These are phyloP conservation scores for Solanum hybrid DNA, from an alignment of 305 asterid genomes.

Conservation along the genomic window DNA sequence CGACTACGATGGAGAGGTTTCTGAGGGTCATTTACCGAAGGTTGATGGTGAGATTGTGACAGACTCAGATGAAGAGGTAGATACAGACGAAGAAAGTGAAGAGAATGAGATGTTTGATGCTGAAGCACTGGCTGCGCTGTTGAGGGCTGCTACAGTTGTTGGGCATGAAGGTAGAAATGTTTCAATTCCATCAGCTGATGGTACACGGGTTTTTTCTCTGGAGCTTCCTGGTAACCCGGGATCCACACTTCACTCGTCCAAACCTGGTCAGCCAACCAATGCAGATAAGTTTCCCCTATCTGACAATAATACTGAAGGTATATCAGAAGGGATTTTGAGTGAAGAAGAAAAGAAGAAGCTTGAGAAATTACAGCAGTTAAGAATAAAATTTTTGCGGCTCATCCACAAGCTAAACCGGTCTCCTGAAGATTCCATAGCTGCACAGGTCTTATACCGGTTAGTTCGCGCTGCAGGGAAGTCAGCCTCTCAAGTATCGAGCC, in stretches of 20 bases:
- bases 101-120: conserved; percentile 18
- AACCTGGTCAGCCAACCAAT: conserved; percentile 14
- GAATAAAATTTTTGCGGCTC: conserved; percentile 42
- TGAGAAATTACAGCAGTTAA: conserved; percentile 32
- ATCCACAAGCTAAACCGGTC: conserved; percentile 33
- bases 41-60: conserved; percentile 21
- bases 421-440: conserved; percentile 38
- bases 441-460: conserved; percentile 33
- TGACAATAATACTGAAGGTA: neutral
- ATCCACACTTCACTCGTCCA: conserved; percentile 12
- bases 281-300: conserved; percentile 1
- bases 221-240: conserved; percentile 12
- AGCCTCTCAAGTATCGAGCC: conserved; percentile 19
- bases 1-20: conserved; percentile 17
- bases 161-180: conserved; percentile 14
- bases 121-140: conserved; percentile 11
- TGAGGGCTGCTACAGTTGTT: conserved; percentile 15
- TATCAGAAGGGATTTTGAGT: conserved; percentile 19
- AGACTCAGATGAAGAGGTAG: conserved; percentile 21
- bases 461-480: conserved; percentile 29
- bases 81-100: conserved; percentile 18
- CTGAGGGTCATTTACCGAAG: conserved; percentile 20
- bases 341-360: conserved; percentile 33
- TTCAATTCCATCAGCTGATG: conserved; percentile 21
- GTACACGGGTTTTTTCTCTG: conserved; percentile 2